Evolutionary conservation across 2,329 filamentous ascomycete species (phyloP).

Genomic region (Aspergillus costaricaensis): DNA sequence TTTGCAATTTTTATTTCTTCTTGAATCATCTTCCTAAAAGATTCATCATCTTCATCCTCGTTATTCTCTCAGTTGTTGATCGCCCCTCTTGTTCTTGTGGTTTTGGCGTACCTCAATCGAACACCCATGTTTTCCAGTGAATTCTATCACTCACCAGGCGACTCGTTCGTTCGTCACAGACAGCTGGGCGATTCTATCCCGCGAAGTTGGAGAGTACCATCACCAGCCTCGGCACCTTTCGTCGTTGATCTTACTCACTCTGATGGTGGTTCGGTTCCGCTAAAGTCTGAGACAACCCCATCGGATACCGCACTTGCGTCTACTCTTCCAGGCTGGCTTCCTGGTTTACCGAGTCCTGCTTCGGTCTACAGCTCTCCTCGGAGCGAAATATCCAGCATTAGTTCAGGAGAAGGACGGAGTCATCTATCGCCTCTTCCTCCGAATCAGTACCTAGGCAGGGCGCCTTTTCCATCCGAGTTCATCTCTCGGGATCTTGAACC

Average conservation of each 20-base stretch:
- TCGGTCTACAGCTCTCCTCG: background rate
- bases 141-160: slow-evolving; percentile 9
- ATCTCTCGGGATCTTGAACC: slow-evolving; percentile 1
- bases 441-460: background rate
- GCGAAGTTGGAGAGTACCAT: background rate
- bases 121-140: slow-evolving; percentile 4
- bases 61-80: background rate
- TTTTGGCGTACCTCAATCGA: background rate
- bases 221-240: slow-evolving; percentile 1
- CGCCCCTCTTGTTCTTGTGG: too few species aligned
- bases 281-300: background rate
- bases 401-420: background rate
- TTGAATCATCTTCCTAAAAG: background rate
- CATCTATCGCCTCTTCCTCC: background rate
- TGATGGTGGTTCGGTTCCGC: background rate
- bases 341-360: background rate
- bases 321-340: background rate
- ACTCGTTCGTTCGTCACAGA: slow-evolving; percentile 2
- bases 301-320: background rate
- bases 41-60: background rate
- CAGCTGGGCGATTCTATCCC: slow-evolving; percentile 1
- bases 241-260: background rate
- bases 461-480: background rate
- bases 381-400: slow-evolving; percentile 1
- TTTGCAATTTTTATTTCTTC: too few species aligned